Evolutionary conservation across 306 rosid genomes (phyloP).

Genomic region (Medicago truncatula): DNA sequence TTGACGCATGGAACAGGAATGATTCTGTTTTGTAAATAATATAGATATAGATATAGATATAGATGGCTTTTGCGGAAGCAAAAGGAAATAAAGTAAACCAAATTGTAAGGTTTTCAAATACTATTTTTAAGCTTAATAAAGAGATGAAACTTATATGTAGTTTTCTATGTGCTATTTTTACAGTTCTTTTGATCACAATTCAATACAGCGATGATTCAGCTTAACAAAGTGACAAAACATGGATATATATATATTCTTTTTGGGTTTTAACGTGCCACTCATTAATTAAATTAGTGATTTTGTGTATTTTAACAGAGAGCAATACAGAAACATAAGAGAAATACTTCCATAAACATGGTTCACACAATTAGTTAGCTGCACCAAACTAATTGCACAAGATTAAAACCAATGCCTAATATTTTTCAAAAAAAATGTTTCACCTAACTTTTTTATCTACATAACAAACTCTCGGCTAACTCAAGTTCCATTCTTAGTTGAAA

Average conservation of each 20-base stretch:
- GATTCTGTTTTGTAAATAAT: constrained; percentile 13
- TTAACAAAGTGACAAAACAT: not conserved
- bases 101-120: not conserved
- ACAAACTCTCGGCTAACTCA: not conserved
- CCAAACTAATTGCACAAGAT: not conserved
- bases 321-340: no score
- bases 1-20: not conserved
- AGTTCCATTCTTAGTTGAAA: not conserved
- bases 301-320: no score
- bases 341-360: no score
- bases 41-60: constrained; percentile 8
- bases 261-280: not conserved
- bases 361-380: not conserved
- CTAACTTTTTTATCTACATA: not conserved
- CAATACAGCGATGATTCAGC: not conserved
- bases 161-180: not conserved
- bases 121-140: not conserved
- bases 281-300: not conserved
- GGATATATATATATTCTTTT: not conserved
- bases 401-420: no score
- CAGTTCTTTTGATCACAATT: not conserved
- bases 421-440: no score
- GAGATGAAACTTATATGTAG: not conserved
- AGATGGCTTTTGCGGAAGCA: not conserved
- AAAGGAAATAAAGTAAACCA: not conserved